These are phyloP conservation scores for Coemansia sp. DNA, from an alignment of 192 early-diverging fungal species.

Conservation along the genomic window DNA sequence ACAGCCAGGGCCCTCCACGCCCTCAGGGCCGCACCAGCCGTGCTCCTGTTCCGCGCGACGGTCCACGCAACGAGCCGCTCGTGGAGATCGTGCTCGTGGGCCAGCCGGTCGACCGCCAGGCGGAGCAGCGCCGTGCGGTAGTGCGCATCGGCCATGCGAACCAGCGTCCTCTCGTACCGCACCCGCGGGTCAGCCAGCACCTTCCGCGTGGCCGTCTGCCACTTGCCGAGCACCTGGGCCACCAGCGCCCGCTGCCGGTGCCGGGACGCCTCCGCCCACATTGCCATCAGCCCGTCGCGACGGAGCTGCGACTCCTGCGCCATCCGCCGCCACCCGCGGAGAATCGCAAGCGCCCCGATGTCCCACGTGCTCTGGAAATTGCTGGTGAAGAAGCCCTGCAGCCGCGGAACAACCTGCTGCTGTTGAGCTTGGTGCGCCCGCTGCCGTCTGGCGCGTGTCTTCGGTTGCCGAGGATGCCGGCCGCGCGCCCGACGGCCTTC, in stretches of 20 bases:
- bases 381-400: constrained; percentile 30
- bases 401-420: background rate
- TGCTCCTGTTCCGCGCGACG: background rate
- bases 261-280: constrained; percentile 28
- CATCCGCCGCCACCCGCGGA: constrained; percentile 40
- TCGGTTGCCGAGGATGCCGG: background rate
- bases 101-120: background rate
- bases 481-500: background rate
- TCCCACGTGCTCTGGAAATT: constrained; percentile 25
- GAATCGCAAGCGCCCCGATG: constrained; percentile 20
- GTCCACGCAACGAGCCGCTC: constrained; percentile 5
- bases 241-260: constrained; percentile 8
- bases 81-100: constrained; percentile 1
- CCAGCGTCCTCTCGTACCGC: constrained; percentile 11
- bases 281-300: constrained; percentile 30
- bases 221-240: constrained; percentile 4
- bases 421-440: no score
- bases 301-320: constrained; percentile 13
- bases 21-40: background rate
- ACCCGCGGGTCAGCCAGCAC: background rate
- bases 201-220: background rate
- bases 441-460: no score
- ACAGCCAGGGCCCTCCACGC: background rate
- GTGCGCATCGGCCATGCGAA: constrained; percentile 21
- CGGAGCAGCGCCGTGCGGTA: constrained; percentile 11